Evolutionary conservation across 1,139 yeast species (phyloP), one percentile per base, ranked within the genome.

Genomic region (Saccharomyces pastorianus): DNA sequence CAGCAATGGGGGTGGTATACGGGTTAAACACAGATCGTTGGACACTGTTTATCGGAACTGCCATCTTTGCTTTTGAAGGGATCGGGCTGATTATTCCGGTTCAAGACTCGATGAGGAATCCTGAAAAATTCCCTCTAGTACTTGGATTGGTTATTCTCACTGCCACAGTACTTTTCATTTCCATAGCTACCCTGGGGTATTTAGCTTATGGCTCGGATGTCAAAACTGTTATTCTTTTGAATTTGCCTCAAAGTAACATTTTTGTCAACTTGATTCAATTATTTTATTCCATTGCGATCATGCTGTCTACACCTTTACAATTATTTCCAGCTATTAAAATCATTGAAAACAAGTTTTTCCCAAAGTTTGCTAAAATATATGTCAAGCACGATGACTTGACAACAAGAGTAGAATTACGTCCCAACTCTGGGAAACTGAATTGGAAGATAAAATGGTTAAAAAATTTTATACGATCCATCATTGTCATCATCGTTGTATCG

Each of bases 11-110:
- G 11, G 60, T 69, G 9, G 57, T 79, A 47, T 66, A 67, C 27
- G 71, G 73, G 20, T 80, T 85, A 66, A 85, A 85, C 66, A 59
- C 78, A n/a, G 75, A 77, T 49, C 73, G 78, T 55, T 86, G 90
- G 85, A 80, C 91, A 1, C 74, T 86, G 73, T 82, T 85, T 59
- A 80, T 86, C 55, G 95, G 95, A 4, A 88, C 87, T 2, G 91
- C 91, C 0, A 88, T 86, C 23, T 85, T 88, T 56, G 84, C 93
- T 0, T 86, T 84, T 64, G 95, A 86, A 71, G 95, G 95, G 0
- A 84, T 86, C 58, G 93, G 95, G 0, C 72, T 86, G 47, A 84
- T 86, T 51, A 78, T 86, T 46, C 95, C 93, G 0, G 85, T 86
- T 32, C 89, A 86, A 64, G 81, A 85, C 53, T 81, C 91, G 2